Evolutionary conservation across 805 yeast species (phyloP).

Genomic region (Wickerhamomyces hampshirensis): DNA sequence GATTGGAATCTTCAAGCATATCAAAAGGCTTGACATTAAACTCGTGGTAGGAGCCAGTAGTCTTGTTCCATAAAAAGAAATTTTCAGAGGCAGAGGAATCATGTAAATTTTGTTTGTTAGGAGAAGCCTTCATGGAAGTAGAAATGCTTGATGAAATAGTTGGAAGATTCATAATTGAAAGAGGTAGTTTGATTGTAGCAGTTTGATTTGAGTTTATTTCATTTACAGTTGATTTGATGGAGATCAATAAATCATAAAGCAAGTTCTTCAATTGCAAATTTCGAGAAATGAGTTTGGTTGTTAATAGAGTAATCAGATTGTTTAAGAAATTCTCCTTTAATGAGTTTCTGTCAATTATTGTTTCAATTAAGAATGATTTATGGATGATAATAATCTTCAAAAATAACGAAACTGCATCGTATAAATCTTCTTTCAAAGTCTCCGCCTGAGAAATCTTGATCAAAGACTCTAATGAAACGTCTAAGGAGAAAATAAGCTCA

Average conservation of each 20-base stretch:
- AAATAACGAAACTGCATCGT: constrained; percentile 39
- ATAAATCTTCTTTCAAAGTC: constrained; percentile 9
- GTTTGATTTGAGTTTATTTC: constrained; percentile 26
- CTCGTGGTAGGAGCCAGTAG: constrained; percentile 28
- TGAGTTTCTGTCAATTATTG: constrained; percentile 38
- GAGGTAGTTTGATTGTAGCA: constrained; percentile 21
- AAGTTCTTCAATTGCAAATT: constrained; percentile 50
- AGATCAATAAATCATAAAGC: constrained; percentile 53
- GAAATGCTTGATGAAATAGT: constrained; percentile 14
- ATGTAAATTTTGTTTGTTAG: constrained; percentile 17
- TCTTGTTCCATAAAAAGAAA: constrained; percentile 25
- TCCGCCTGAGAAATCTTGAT: constrained; percentile 18
- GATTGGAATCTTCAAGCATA: constrained; percentile 52
- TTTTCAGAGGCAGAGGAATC: constrained; percentile 16
- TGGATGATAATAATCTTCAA: constrained; percentile 56
- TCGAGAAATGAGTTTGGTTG: constrained; percentile 37
- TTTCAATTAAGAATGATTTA: constrained; percentile 42
- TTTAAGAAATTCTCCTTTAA: constrained; percentile 43
- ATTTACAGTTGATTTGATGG: constrained; percentile 38
- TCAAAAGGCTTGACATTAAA: constrained; percentile 48
- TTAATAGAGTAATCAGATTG: constrained; percentile 42
- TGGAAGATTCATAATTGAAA: constrained; percentile 22
- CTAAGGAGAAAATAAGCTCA: constrained; percentile 37
- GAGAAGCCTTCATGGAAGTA: background rate
- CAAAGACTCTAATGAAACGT: constrained; percentile 35